These are phyloP conservation scores for Exidia glandulosa DNA, from an alignment of 768 basidiomycete species.

Conservation along the genomic window DNA sequence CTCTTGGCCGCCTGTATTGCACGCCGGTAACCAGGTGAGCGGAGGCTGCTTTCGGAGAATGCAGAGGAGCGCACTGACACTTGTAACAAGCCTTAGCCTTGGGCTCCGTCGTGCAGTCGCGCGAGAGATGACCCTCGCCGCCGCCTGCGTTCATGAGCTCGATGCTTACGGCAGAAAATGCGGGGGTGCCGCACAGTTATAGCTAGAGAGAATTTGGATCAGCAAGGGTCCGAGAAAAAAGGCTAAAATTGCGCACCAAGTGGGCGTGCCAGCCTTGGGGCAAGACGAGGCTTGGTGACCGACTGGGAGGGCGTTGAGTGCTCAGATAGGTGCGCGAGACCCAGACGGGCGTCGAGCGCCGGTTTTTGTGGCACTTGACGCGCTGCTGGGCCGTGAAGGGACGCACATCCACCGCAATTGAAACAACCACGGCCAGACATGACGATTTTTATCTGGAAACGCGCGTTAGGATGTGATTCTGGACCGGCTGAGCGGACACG, in stretches of 20 bases:
- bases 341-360: neutral
- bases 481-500: no score
- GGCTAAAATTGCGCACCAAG: conserved; percentile 47
- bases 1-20: conserved; percentile 6
- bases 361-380: conserved; percentile 1
- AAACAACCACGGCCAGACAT: conserved; percentile 62
- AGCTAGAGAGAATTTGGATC: conserved; percentile 32
- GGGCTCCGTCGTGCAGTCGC: conserved; percentile 66
- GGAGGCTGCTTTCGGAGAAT: neutral
- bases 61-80: conserved; percentile 31
- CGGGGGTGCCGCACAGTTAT: conserved; percentile 50
- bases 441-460: neutral
- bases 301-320: conserved; percentile 29
- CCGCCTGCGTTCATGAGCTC: no score
- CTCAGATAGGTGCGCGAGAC: neutral
- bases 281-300: conserved; percentile 79
- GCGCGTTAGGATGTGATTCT: no score
- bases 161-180: neutral
- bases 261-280: conserved; percentile 80
- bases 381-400: conserved; percentile 1
- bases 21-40: neutral
- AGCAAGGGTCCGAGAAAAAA: neutral
- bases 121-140: conserved; percentile 69
- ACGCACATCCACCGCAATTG: conserved; percentile 70
- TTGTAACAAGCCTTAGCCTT: conserved; percentile 86